These are phyloP conservation scores for Hericium erinaceus DNA, from an alignment of 768 basidiomycete genomes.

Conservation along the genomic window DNA sequence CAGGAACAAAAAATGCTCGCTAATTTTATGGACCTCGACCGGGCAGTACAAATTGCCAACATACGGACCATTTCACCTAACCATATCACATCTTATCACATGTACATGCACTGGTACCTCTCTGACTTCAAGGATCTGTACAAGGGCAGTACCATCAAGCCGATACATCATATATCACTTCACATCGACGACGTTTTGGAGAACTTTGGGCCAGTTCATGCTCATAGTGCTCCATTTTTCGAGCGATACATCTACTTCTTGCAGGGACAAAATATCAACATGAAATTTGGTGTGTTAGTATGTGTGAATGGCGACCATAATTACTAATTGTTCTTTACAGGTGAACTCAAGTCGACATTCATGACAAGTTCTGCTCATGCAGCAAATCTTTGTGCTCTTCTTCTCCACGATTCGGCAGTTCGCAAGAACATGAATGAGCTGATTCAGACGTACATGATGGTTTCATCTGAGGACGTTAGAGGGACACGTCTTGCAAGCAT, in stretches of 20 bases:
- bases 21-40: slow-evolving; percentile 25
- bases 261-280: slow-evolving; percentile 15
- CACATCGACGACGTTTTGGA: slow-evolving; percentile 22
- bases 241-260: slow-evolving; percentile 15
- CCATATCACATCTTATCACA: neutral
- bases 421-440: neutral
- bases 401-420: no score
- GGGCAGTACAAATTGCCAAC: slow-evolving; percentile 17
- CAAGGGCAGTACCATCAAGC: slow-evolving; percentile 17
- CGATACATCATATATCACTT: slow-evolving; percentile 24
- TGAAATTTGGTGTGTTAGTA: slow-evolving; percentile 9
- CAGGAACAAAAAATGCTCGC: slow-evolving; percentile 12
- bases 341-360: slow-evolving; percentile 6
- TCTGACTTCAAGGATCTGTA: slow-evolving; percentile 14
- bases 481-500: neutral
- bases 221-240: slow-evolving; percentile 3
- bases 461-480: neutral
- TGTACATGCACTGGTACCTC: slow-evolving; percentile 16
- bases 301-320: neutral
- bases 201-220: slow-evolving; percentile 22
- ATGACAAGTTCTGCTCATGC: slow-evolving; percentile 1
- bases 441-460: neutral
- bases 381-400: neutral
- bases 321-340: neutral
- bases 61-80: slow-evolving; percentile 8